Evolutionary conservation across 1,284 basidiomycete genomes (phyloP).

Genomic region (Somion occarium): DNA sequence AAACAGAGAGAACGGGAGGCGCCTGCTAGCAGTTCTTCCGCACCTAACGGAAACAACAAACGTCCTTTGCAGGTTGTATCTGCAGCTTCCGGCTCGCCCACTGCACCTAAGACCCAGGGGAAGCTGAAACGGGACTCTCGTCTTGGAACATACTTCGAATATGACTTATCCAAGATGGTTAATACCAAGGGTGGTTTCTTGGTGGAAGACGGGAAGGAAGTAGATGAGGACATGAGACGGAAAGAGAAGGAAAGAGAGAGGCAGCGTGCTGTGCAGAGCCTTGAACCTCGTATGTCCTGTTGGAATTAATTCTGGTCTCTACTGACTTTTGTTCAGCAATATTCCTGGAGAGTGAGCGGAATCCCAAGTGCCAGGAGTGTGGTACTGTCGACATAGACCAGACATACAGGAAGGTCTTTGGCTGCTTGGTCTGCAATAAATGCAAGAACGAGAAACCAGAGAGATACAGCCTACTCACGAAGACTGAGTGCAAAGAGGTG

Average conservation of each 20-base stretch:
- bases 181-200: slow-evolving; percentile 94
- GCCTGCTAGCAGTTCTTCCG: slow-evolving; percentile 41
- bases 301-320: slow-evolving; percentile 2
- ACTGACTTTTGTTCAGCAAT: slow-evolving; percentile 41
- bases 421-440: slow-evolving; percentile 80
- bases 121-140: slow-evolving; percentile 68
- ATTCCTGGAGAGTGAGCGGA: slow-evolving; percentile 59
- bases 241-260: slow-evolving; percentile 77
- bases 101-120: slow-evolving; percentile 41
- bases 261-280: slow-evolving; percentile 59
- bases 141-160: slow-evolving; percentile 88
- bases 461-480: slow-evolving; percentile 92
- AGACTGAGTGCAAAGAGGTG: slow-evolving; percentile 98
- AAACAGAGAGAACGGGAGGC: slow-evolving; percentile 40
- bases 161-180: slow-evolving; percentile 95
- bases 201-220: slow-evolving; percentile 77
- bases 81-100: slow-evolving; percentile 55
- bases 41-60: slow-evolving; percentile 28
- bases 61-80: slow-evolving; percentile 33
- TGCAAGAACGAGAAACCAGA: slow-evolving; percentile 90
- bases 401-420: slow-evolving; percentile 76
- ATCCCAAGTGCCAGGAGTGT: slow-evolving; percentile 84
- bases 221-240: slow-evolving; percentile 58
- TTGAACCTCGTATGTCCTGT: slow-evolving; percentile 61
- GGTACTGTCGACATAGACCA: slow-evolving; percentile 82